phyloP scores from a whole-genome alignment of 139 green algal genomes.

The Parachlorella kessleri region DNA sequence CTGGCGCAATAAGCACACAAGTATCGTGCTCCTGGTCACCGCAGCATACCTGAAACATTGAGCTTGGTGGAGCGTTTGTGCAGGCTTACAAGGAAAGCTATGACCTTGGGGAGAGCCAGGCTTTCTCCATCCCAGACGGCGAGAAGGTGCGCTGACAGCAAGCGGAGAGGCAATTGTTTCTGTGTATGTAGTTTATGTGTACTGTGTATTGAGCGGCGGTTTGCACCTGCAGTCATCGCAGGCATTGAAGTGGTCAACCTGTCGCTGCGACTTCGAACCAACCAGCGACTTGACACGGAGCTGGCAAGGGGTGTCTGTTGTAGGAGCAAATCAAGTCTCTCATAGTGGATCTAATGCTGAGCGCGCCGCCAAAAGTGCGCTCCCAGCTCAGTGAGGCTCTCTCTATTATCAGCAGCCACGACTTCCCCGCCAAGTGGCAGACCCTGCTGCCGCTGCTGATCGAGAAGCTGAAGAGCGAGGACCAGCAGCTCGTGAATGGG shows the following conservation, averaged over 20 bases:
- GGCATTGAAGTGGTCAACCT: too few relatives aligned
- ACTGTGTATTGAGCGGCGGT: too few relatives aligned
- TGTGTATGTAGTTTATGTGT: too few relatives aligned
- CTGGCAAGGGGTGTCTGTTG: too few relatives aligned
- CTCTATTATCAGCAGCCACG: slow-evolving; percentile 85
- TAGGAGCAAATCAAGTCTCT: slow-evolving; percentile 88
- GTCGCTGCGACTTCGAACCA: too few relatives aligned
- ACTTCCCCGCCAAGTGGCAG: slow-evolving; percentile 93
- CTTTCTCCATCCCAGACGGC: slow-evolving; percentile 51
- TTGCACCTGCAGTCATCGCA: too few relatives aligned
- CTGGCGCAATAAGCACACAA: too few relatives aligned
- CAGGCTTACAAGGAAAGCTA: neutral
- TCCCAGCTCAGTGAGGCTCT: slow-evolving; percentile 93
- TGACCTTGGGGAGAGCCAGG: neutral
- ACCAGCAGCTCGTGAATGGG: slow-evolving; percentile 72
- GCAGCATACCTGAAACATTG: too few relatives aligned
- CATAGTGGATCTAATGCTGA: slow-evolving; percentile 93
- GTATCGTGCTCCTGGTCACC: too few relatives aligned
- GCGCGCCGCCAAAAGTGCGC: slow-evolving; percentile 68
- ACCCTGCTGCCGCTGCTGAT: slow-evolving; percentile 91
- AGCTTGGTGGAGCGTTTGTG: too few relatives aligned
- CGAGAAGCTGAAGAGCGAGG: slow-evolving; percentile 58
- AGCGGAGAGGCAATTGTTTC: too few relatives aligned
- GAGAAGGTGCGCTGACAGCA: slow-evolving; percentile 55
- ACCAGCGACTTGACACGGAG: too few relatives aligned